Evolutionary conservation across 768 basidiomycete genomes (phyloP).

Genomic region (Terana coerulea): DNA sequence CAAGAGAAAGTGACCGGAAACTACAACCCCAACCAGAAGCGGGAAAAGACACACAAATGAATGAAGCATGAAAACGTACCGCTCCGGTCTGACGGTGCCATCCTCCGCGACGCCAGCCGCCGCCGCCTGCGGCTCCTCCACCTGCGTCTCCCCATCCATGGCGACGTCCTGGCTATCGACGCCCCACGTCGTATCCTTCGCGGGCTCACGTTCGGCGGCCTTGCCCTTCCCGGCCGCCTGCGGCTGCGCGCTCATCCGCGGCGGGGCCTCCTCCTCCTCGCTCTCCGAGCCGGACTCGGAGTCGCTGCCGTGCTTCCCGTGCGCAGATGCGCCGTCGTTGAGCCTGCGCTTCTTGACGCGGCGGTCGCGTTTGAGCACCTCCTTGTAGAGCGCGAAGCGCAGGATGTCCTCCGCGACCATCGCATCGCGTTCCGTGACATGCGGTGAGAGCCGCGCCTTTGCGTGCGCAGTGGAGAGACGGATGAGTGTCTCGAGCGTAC

Average conservation of each 20-base stretch:
- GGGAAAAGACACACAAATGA: too few relatives aligned
- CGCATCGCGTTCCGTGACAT: conserved; percentile 84
- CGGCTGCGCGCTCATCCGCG: conserved; percentile 50
- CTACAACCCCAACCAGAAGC: too few relatives aligned
- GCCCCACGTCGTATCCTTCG: conserved; percentile 61
- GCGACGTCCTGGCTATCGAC: conserved; percentile 63
- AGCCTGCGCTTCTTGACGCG: conserved; percentile 68
- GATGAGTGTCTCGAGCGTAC: conserved; percentile 97
- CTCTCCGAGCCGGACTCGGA: conserved; percentile 44
- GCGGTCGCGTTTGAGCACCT: conserved; percentile 79
- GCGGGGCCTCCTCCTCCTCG: conserved; percentile 45
- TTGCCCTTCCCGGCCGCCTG: conserved; percentile 25
- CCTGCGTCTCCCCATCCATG: conserved; percentile 42
- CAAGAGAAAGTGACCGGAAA: too few relatives aligned
- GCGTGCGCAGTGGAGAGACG: conserved; percentile 98
- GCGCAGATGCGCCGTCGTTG: conserved; percentile 53
- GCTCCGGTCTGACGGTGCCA: too few relatives aligned
- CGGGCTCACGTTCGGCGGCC: conserved; percentile 24
- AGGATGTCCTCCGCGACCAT: conserved; percentile 91
- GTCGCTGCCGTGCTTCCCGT: conserved; percentile 34
- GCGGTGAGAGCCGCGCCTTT: conserved; percentile 84
- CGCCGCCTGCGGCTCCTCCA: conserved; percentile 25
- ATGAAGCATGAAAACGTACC: too few relatives aligned
- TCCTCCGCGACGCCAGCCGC: too few relatives aligned
- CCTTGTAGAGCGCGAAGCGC: conserved; percentile 96